Conservation (phyloP, 169 alveolate genomes). For the Plasmodium blacklocki region DNA sequence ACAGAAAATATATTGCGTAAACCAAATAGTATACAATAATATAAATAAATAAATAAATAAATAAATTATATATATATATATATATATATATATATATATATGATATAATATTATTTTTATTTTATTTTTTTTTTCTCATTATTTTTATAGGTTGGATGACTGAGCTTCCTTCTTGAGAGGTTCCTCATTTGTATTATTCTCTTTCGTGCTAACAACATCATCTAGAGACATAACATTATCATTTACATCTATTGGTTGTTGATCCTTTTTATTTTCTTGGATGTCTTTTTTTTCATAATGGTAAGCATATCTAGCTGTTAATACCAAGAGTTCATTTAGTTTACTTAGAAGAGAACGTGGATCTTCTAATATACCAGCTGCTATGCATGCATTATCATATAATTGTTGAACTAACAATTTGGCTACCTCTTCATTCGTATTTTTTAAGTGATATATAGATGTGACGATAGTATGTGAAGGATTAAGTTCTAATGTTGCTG, state of each 20-base stretch:
- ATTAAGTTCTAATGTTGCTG: slow-evolving; percentile 89
- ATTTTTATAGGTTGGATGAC: background rate
- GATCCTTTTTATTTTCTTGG: background rate
- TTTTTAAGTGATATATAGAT: slow-evolving; percentile 82
- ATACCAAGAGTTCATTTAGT: slow-evolving; percentile 85
- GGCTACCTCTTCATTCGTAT: slow-evolving; percentile 84
- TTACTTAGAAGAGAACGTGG: slow-evolving; percentile 90
- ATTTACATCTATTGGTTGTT: slow-evolving; percentile 2
- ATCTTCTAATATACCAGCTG: slow-evolving; percentile 94
- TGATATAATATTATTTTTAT: too few relatives aligned
- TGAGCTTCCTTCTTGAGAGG: background rate
- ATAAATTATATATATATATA: too few relatives aligned
- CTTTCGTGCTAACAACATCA: background rate
- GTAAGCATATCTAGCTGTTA: slow-evolving; percentile 87
- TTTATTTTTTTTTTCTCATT: too few relatives aligned
- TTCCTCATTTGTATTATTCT: background rate
- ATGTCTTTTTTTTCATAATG: slow-evolving; percentile 74
- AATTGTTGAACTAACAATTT: slow-evolving; percentile 86
- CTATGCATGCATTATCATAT: slow-evolving; percentile 92
- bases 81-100: too few relatives aligned
- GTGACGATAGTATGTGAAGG: slow-evolving; percentile 84
- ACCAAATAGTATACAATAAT: too few relatives aligned
- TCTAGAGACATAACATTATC: background rate
- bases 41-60: too few relatives aligned
- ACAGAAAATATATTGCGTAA: too few relatives aligned